Conservation (phyloP, 2,329 filamentous ascomycete genomes). For the Fusarium acutatum region DNA sequence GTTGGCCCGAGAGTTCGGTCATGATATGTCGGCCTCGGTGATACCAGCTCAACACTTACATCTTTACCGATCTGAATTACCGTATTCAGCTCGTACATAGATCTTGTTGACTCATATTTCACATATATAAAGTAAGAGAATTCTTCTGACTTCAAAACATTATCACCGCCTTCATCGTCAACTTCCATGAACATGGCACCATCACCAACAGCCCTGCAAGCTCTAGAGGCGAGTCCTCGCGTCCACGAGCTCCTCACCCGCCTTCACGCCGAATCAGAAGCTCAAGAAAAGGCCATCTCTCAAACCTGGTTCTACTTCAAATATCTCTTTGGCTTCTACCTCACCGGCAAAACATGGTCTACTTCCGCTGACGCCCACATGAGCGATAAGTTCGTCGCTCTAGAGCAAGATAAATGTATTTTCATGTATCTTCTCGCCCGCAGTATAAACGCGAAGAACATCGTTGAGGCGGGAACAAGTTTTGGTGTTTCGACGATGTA, state of each 20-base stretch:
- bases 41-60: constrained; percentile 13
- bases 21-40: constrained; percentile 23
- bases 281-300: constrained; percentile 38
- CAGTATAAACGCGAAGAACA: constrained; percentile 56
- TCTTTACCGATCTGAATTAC: not conserved
- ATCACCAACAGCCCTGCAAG: constrained; percentile 30
- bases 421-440: constrained; percentile 64
- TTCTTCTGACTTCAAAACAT: not conserved
- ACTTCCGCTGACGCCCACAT: constrained; percentile 49
- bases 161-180: not conserved
- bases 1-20: not conserved
- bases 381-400: constrained; percentile 67
- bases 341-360: constrained; percentile 36
- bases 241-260: constrained; percentile 39
- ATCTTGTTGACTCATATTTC: not conserved
- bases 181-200: constrained; percentile 15
- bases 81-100: not conserved
- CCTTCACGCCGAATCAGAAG: constrained; percentile 41
- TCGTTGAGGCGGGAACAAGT: constrained; percentile 70
- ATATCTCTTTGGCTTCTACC: constrained; percentile 33
- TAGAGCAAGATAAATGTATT: constrained; percentile 66
- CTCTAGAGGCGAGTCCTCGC: constrained; percentile 37
- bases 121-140: not conserved
- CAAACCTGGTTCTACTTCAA: constrained; percentile 42
- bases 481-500: constrained; percentile 72